phyloP scores from a whole-genome alignment of 139 green algal species.

The Closterium sp. region DNA sequence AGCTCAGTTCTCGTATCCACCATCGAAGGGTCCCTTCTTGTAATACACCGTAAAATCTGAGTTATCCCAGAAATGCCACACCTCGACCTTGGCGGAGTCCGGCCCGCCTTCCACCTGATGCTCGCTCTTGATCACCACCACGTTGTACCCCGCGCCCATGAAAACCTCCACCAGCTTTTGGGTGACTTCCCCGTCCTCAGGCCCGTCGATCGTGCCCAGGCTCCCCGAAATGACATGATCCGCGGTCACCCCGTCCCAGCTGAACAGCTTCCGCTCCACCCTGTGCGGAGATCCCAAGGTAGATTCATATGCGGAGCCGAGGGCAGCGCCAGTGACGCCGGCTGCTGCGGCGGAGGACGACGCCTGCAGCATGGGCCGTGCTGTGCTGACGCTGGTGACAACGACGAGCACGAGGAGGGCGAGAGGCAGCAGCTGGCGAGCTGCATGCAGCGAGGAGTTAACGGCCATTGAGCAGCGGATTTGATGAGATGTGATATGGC shows the following conservation, averaged over 20 bases:
- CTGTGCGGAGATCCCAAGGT: neutral
- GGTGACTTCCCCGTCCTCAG: neutral
- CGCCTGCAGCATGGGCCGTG: neutral
- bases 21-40: neutral
- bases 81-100: neutral
- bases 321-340: neutral
- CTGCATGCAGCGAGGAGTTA: neutral
- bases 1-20: neutral
- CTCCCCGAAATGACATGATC: neutral
- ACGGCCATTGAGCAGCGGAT: too few species aligned
- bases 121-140: neutral
- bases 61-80: neutral
- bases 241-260: neutral
- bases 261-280: neutral
- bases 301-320: neutral
- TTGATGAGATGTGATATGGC: too few species aligned
- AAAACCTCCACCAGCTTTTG: neutral
- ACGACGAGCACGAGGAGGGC: neutral
- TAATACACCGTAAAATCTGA: neutral
- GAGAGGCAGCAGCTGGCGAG: neutral
- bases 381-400: neutral
- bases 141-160: neutral
- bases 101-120: neutral
- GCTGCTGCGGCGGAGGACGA: too few species aligned
- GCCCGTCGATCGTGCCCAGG: neutral